These are phyloP conservation scores for Amylostereum areolatum DNA, from an alignment of 1,284 basidiomycete species.

Conservation along the genomic window DNA sequence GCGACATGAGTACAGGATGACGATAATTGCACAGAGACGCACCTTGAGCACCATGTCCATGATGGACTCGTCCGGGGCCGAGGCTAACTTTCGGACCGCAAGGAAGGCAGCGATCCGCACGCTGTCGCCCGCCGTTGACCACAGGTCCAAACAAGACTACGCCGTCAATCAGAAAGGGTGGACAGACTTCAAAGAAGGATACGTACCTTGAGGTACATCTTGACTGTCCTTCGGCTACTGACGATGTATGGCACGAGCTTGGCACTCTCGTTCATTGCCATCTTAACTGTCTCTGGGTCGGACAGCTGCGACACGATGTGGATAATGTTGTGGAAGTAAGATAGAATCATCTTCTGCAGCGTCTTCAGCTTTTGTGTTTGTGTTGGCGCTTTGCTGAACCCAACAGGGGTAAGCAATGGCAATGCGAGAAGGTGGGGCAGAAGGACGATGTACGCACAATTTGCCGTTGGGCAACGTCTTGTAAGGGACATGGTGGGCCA, in stretches of 20 bases:
- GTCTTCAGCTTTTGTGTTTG: constrained; percentile 72
- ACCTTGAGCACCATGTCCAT: constrained; percentile 88
- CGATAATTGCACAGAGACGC: constrained; percentile 8
- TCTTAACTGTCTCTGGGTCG: constrained; percentile 59
- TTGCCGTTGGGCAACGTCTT: constrained; percentile 79
- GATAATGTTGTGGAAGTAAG: constrained; percentile 83
- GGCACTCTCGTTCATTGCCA: constrained; percentile 76
- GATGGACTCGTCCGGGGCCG: constrained; percentile 76
- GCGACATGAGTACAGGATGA: background rate
- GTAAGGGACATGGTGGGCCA: constrained; percentile 85
- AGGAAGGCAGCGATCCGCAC: constrained; percentile 88
- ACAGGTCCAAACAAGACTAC: constrained; percentile 76
- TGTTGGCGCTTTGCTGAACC: constrained; percentile 63
- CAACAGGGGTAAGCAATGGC: background rate
- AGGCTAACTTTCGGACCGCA: constrained; percentile 77
- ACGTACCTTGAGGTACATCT: constrained; percentile 77
- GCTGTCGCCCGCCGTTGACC: constrained; percentile 79
- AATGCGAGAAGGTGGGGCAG: no score
- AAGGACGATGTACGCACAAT: constrained; percentile 52
- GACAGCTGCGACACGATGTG: constrained; percentile 77
- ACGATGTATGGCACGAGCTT: constrained; percentile 86
- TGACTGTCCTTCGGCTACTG: constrained; percentile 77
- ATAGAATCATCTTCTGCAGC: constrained; percentile 86
- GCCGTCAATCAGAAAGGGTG: background rate
- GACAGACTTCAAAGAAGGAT: background rate